Evolutionary conservation across 768 basidiomycete genomes (phyloP).

Genomic region (Phaeotremella skinneri): DNA sequence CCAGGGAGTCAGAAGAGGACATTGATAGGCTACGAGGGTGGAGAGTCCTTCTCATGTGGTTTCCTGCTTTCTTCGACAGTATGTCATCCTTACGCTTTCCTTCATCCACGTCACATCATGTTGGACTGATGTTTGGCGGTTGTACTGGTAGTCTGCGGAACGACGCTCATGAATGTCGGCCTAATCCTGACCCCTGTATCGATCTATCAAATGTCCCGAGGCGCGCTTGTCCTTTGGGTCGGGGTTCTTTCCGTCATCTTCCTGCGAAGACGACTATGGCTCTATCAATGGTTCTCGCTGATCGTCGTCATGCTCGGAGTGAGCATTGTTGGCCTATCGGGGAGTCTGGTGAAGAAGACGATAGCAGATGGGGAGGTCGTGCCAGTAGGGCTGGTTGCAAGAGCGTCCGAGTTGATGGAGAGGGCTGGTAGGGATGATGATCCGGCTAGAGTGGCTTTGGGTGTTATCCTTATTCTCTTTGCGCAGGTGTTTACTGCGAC

Average conservation of each 20-base stretch:
- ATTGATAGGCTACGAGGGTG: slow-evolving; percentile 24
- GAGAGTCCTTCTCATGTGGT: slow-evolving; percentile 44
- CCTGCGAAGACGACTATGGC: slow-evolving; percentile 75
- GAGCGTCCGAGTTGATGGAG: slow-evolving; percentile 11
- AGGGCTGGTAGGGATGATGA: slow-evolving; percentile 37
- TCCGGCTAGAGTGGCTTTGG: slow-evolving; percentile 53
- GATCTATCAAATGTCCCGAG: slow-evolving; percentile 85
- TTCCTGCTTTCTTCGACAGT: slow-evolving; percentile 50
- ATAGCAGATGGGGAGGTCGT: slow-evolving; percentile 54
- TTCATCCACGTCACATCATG: neutral
- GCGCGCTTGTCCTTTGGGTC: slow-evolving; percentile 90
- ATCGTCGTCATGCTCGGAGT: slow-evolving; percentile 66
- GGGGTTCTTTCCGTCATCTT: slow-evolving; percentile 87
- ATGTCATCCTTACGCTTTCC: slow-evolving; percentile 11
- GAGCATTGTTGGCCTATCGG: slow-evolving; percentile 65
- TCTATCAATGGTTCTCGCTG: slow-evolving; percentile 93
- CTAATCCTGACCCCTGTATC: slow-evolving; percentile 94
- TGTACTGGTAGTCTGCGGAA: slow-evolving; percentile 61
- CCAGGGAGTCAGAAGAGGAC: neutral
- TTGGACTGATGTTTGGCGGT: neutral
- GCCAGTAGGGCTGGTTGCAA: neutral
- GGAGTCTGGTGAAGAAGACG: slow-evolving; percentile 78
- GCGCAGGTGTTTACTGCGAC: slow-evolving; percentile 75
- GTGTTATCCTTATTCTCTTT: slow-evolving; percentile 85
- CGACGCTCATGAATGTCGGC: slow-evolving; percentile 84